Conservation (phyloP, 2,329 filamentous ascomycete genomes). For the Calonectria pauciramosa region DNA sequence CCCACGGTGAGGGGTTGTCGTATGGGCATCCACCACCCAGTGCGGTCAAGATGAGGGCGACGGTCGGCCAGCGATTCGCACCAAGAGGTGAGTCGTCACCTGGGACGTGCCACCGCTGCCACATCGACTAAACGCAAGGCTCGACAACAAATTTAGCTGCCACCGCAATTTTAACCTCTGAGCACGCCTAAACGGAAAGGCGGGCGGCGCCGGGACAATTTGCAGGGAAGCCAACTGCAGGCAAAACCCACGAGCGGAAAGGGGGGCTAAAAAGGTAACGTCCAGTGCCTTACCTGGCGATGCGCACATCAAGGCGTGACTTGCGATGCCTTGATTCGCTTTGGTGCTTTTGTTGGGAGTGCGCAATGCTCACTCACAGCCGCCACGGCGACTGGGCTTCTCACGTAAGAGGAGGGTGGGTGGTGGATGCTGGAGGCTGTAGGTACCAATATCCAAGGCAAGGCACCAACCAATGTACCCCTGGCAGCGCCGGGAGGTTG, state of each 20-base stretch:
- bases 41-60: constrained; percentile 22
- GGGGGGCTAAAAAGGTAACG: constrained; percentile 22
- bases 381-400: constrained; percentile 18
- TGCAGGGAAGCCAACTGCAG: constrained; percentile 20
- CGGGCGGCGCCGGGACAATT: constrained; percentile 24
- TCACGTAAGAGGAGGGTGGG: constrained; percentile 40
- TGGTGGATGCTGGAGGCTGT: constrained; percentile 24
- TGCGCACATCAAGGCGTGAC: background rate
- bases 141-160: constrained; percentile 39
- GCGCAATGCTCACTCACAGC: constrained; percentile 12
- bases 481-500: background rate
- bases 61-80: constrained; percentile 6
- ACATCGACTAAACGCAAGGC: constrained; percentile 28
- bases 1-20: constrained; percentile 25
- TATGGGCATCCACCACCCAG: constrained; percentile 27
- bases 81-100: constrained; percentile 32
- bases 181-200: constrained; percentile 30
- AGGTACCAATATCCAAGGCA: constrained; percentile 15
- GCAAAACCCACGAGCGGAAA: constrained; percentile 22
- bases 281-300: background rate
- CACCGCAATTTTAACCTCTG: constrained; percentile 43
- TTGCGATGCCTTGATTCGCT: background rate
- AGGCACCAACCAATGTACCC: constrained; percentile 6
- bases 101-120: constrained; percentile 38
- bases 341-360: constrained; percentile 5